These are phyloP conservation scores for Suaeda aralocaspica DNA, from an alignment of 148 eudicot genomes.

Conservation along the genomic window DNA sequence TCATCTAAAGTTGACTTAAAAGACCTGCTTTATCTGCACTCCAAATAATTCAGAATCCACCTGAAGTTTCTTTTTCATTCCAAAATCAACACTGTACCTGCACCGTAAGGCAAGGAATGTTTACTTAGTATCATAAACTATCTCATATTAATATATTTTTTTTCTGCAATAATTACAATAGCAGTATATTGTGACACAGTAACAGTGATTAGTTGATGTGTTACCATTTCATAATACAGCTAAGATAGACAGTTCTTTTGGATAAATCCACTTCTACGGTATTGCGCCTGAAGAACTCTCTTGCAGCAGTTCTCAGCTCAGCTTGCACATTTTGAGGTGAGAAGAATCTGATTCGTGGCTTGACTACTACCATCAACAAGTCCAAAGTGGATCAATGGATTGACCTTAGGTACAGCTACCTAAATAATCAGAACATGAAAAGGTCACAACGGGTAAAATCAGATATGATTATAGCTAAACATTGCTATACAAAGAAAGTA, in stretches of 20 bases:
- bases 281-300: constrained; percentile 65
- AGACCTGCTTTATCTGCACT: constrained; percentile 74
- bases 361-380: constrained; percentile 78
- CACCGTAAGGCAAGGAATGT: constrained; percentile 11
- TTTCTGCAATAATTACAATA: not conserved
- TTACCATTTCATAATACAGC: constrained; percentile 74
- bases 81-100: constrained; percentile 86
- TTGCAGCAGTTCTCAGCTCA: constrained; percentile 59
- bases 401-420: constrained; percentile 58
- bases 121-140: not conserved
- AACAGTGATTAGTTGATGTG: constrained; percentile 2
- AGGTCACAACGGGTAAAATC: not conserved
- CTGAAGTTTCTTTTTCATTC: constrained; percentile 58
- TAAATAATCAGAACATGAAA: constrained; percentile 24
- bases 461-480: not conserved
- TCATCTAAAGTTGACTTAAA: constrained; percentile 77
- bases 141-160: not conserved
- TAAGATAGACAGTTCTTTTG: constrained; percentile 64
- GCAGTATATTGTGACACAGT: too few relatives aligned
- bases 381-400: constrained; percentile 79
- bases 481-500: not conserved
- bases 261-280: constrained; percentile 67
- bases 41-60: constrained; percentile 71
- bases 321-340: constrained; percentile 62
- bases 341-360: constrained; percentile 63